Percentiles rank a stretch among this genome's conserved stretches.
Conservation (phyloP, 306 rosid genomes). For the Vigna unguiculata region DNA sequence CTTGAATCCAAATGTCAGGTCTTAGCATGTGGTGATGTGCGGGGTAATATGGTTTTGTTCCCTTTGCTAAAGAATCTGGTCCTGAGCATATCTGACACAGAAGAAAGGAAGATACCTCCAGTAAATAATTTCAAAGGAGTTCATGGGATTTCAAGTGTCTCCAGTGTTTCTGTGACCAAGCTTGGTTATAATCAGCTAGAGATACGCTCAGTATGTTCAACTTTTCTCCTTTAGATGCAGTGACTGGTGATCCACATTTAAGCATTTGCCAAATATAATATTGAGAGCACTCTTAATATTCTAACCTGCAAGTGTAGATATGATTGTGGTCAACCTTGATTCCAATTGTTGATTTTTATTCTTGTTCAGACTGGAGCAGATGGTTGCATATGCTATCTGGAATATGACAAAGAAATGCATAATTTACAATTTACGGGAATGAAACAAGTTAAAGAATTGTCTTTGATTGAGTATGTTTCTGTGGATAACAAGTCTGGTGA, state of each 20-base stretch:
- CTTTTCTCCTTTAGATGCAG: slow-evolving; percentile 24
- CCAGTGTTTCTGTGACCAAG: slow-evolving; percentile 65
- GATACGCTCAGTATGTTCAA: slow-evolving; percentile 71
- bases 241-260: slow-evolving; percentile 33
- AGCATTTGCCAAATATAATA: slow-evolving; percentile 11
- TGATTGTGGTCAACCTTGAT: slow-evolving; percentile 22
- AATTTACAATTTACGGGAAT: slow-evolving; percentile 86
- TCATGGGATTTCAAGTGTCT: slow-evolving; percentile 93
- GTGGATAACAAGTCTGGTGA: slow-evolving; percentile 48
- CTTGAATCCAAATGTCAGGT: slow-evolving; percentile 57
- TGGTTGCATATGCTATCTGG: slow-evolving; percentile 91
- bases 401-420: slow-evolving; percentile 67
- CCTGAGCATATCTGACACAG: slow-evolving; percentile 45
- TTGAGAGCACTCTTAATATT: slow-evolving; percentile 26
- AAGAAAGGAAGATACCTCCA: slow-evolving; percentile 61
- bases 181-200: slow-evolving; percentile 61
- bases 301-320: slow-evolving; percentile 9
- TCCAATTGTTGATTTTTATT: slow-evolving; percentile 39
- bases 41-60: slow-evolving; percentile 87
- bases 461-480: slow-evolving; percentile 71
- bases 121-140: slow-evolving; percentile 81
- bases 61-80: slow-evolving; percentile 65
- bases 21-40: slow-evolving; percentile 90
- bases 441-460: slow-evolving; percentile 94
- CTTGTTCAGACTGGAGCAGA: slow-evolving; percentile 91